Evolutionary conservation across 2,329 filamentous ascomycete species (phyloP).

Genomic region (Teratosphaeria pseudoeucalypti): DNA sequence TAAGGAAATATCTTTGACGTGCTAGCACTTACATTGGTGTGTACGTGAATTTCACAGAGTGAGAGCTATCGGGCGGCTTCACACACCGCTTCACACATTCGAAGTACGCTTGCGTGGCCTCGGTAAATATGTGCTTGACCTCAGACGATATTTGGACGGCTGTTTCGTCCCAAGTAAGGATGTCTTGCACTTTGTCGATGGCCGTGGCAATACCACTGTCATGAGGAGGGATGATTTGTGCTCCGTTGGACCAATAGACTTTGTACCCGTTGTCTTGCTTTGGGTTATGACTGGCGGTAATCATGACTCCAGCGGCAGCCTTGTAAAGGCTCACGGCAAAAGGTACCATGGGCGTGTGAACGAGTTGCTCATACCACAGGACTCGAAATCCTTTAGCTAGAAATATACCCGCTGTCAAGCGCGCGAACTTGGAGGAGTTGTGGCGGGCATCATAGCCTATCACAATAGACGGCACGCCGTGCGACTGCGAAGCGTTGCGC

Average conservation of each 20-base stretch:
- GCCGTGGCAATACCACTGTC: conserved; percentile 48
- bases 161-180: conserved; percentile 38
- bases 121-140: conserved; percentile 32
- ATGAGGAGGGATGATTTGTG: conserved; percentile 55
- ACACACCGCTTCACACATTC: conserved; percentile 32
- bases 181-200: conserved; percentile 46
- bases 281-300: conserved; percentile 57
- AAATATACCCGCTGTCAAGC: conserved; percentile 50
- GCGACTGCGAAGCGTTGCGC: conserved; percentile 5
- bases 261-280: conserved; percentile 58
- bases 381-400: conserved; percentile 48
- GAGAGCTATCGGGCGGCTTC: conserved; percentile 4
- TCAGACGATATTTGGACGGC: conserved; percentile 32
- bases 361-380: conserved; percentile 46
- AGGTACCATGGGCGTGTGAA: conserved; percentile 52
- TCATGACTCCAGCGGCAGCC: conserved; percentile 53
- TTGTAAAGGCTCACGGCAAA: conserved; percentile 46
- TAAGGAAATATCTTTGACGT: not conserved
- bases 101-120: conserved; percentile 35
- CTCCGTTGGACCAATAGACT: conserved; percentile 56
- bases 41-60: conserved; percentile 36
- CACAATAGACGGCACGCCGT: conserved; percentile 35
- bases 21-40: conserved; percentile 35
- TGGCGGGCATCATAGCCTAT: conserved; percentile 54
- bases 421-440: conserved; percentile 52